Base-by-base conservation (phyloP, 1,284 basidiomycete species). In the Austroboletus rostrupii region DNA sequence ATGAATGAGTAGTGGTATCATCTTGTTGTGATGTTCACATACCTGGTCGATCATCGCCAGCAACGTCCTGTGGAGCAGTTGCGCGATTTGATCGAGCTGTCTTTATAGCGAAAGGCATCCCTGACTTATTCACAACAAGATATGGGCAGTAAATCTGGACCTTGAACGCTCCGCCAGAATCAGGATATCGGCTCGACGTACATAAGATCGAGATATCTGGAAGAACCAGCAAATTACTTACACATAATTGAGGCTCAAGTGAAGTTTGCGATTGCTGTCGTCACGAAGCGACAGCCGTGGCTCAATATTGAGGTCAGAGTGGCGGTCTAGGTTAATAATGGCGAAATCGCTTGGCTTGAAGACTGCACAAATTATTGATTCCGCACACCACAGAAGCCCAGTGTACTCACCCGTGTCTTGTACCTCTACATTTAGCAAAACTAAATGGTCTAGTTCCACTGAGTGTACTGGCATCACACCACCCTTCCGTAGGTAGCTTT, bases 301-400 rank as follows among this genome's bases (percentile, higher is more conserved):
- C 62, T 97, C 94, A 31, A 87, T 77, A 44, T 91, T 88, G 57
- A 96, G 92, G 67, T 97, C 94, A 19, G 95, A 91, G 50, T 90
- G 85, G 40, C 87, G 88, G 64, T 97, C 93, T 6, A 92, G 93
- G 58, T 95, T 97, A 71, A 99, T 96, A 68, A 99, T 98, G 2
- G 93, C 88, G 61, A 98, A 99, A 57, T 99, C 96, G 67, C 93
- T 96, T n/a, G 93, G 89, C 60, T 90, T 90, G 76, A 92, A 95
- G n/a, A 83, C 91, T 88, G 5, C 21, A 42, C 45, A 28, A 20
- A 32, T 33, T 5, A 23, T 60, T 35, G 58, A 49, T 44, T 31
- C 16, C 14, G 21, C 20, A 31, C 36, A 26, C n/a, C 23, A 9
- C 10, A 32, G 7, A 16, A 33, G 41, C 42, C 26, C 8, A 13